These are phyloP conservation scores for Cyberlindnera nakhonratchasimensis DNA, from an alignment of 805 yeast genomes.

Conservation along the genomic window DNA sequence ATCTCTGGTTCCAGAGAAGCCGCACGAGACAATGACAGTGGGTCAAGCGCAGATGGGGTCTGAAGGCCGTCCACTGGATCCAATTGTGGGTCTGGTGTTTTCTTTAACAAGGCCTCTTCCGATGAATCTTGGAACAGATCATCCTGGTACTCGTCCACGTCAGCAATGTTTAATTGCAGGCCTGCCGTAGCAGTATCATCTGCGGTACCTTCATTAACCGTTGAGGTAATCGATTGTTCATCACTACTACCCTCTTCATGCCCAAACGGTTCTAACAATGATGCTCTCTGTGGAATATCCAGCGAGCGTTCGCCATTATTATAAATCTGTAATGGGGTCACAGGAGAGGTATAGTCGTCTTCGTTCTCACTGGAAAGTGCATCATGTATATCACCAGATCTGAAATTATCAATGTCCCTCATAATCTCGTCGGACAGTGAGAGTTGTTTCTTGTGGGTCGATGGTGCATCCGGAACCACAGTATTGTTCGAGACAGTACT, in stretches of 20 bases:
- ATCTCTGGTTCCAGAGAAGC: conserved; percentile 11
- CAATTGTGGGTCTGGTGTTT: background rate
- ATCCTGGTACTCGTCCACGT: background rate
- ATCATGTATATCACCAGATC: conserved; percentile 13
- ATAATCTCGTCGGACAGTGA: conserved; percentile 29
- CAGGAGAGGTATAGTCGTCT: conserved; percentile 20
- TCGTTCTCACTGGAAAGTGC: conserved; percentile 8
- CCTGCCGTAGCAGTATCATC: background rate
- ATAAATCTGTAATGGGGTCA: conserved; percentile 20
- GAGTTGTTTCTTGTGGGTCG: conserved; percentile 22
- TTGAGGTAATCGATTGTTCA: background rate
- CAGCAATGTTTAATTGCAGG: background rate
- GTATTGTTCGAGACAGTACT: conserved; percentile 17
- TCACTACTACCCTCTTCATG: background rate
- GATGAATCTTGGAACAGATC: conserved; percentile 23
- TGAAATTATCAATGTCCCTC: conserved; percentile 27
- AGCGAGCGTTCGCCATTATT: background rate
- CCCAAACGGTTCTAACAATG: background rate
- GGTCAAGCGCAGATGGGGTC: background rate
- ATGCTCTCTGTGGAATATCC: conserved; percentile 3
- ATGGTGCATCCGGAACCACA: conserved; percentile 3
- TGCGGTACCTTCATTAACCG: background rate
- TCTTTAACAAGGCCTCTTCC: conserved; percentile 8
- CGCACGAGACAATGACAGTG: conserved; percentile 1
- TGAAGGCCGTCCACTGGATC: background rate